A percentile compares a stretch with the other conserved stretches of the same genome.
Evolutionary conservation across 805 yeast species (phyloP).

Genomic region (Nakazawaea wyomingensis): DNA sequence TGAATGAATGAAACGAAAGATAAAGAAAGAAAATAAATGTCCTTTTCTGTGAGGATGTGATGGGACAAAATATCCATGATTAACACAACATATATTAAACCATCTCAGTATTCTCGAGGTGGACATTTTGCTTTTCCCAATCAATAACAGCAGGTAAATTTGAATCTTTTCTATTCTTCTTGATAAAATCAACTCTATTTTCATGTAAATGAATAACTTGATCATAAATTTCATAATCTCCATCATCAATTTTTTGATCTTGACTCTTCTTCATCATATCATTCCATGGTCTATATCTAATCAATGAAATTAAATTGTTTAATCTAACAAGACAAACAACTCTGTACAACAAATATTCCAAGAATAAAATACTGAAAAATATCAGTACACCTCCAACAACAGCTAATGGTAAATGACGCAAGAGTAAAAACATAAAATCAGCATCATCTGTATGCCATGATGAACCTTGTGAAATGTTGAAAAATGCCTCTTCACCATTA

Average conservation of each 20-base stretch:
- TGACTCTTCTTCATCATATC: not conserved
- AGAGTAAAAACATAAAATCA: constrained; percentile 64
- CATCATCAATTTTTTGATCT: not conserved
- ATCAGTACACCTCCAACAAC: constrained; percentile 64
- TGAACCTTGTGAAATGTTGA: constrained; percentile 74
- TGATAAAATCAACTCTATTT: constrained; percentile 19
- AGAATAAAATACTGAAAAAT: constrained; percentile 41
- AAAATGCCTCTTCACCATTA: constrained; percentile 50
- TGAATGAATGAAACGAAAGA: not conserved
- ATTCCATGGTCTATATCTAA: not conserved
- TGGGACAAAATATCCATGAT: no score
- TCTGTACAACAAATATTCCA: constrained; percentile 42
- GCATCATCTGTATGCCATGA: constrained; percentile 95
- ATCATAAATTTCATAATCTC: not conserved
- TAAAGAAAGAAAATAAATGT: not conserved
- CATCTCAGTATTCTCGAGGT: constrained; percentile 8
- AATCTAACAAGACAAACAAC: constrained; percentile 20
- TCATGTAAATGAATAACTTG: constrained; percentile 7
- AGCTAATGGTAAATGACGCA: constrained; percentile 67
- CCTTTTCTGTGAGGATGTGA: not conserved
- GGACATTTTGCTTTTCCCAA: constrained; percentile 17
- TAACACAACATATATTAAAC: no score
- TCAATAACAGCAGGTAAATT: constrained; percentile 41
- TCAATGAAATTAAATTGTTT: not conserved
- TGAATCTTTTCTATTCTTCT: constrained; percentile 49